Conservation (phyloP, 495 filamentous ascomycete species). For the Apiosordaria backusii region DNA sequence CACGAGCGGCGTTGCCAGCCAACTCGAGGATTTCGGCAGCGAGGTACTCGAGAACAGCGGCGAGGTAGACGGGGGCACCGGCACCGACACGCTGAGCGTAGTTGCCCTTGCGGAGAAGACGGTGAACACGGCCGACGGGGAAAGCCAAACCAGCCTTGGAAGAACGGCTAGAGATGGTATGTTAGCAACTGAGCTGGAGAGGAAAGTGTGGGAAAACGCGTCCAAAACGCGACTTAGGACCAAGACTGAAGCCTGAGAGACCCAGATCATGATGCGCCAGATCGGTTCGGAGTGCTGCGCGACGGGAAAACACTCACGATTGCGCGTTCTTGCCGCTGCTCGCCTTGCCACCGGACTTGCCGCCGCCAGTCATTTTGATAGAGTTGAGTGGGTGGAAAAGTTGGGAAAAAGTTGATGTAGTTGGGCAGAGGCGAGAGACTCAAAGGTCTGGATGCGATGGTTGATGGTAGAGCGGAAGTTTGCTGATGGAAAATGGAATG, state of each 20-base stretch:
- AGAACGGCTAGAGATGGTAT: constrained; percentile 66
- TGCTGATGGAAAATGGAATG: constrained; percentile 37
- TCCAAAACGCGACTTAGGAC: constrained; percentile 10
- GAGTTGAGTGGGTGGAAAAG: constrained; percentile 35
- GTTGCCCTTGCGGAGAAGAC: constrained; percentile 99
- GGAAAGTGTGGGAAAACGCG: constrained; percentile 28
- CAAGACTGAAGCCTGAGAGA: constrained; percentile 8
- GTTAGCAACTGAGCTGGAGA: constrained; percentile 29
- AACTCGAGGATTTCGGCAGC: constrained; percentile 98
- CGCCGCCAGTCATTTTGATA: constrained; percentile 94
- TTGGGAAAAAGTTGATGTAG: constrained; percentile 32
- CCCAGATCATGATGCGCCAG: constrained; percentile 6
- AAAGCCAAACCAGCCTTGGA: constrained; percentile 99
- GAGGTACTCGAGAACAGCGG: constrained; percentile 97
- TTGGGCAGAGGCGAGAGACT: constrained; percentile 29
- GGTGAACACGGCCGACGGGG: constrained; percentile 99
- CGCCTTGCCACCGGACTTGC: constrained; percentile 98
- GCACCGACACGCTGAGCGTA: constrained; percentile 99
- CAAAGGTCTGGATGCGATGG: constrained; percentile 16
- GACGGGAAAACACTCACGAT: constrained; percentile 64
- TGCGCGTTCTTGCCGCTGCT: constrained; percentile 94
- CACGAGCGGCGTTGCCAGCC: constrained; percentile 96
- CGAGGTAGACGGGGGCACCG: constrained; percentile 96
- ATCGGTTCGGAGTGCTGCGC: constrained; percentile 5
- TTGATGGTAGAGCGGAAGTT: constrained; percentile 31